phyloP scores from a whole-genome alignment of 441 rosid species.

The Arabidopsis lyrata region DNA sequence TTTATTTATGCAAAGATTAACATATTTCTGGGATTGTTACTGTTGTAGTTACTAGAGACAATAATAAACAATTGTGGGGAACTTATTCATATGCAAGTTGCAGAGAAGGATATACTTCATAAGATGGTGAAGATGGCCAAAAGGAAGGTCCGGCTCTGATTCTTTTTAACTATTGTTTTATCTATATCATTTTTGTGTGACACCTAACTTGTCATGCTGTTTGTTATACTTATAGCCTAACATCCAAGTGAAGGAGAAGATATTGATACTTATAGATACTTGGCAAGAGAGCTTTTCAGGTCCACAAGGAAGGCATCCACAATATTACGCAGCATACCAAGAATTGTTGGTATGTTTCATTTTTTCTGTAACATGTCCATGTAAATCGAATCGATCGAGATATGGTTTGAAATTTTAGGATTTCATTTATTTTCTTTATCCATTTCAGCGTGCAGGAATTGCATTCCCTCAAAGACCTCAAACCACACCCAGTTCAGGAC shows the following conservation, averaged over 20 bases:
- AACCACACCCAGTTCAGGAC: conserved; percentile 77
- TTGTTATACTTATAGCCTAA: conserved; percentile 66
- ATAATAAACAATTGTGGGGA: conserved; percentile 96
- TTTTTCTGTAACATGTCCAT: conserved; percentile 9
- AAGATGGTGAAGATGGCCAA: conserved; percentile 90
- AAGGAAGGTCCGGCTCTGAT: conserved; percentile 72
- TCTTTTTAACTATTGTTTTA: conserved; percentile 13
- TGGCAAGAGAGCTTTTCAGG: conserved; percentile 99
- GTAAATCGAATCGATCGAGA: background rate
- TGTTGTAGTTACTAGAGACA: conserved; percentile 86
- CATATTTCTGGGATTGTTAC: conserved; percentile 18
- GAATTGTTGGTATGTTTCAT: conserved; percentile 81
- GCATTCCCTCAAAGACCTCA: conserved; percentile 87
- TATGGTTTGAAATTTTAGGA: conserved; percentile 4
- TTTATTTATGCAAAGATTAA: background rate
- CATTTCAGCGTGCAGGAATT: conserved; percentile 90
- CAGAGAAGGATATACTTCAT: conserved; percentile 87
- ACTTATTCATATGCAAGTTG: conserved; percentile 94
- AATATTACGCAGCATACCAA: conserved; percentile 91
- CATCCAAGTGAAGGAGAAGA: conserved; percentile 91
- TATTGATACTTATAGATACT: conserved; percentile 81
- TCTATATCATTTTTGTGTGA: conserved; percentile 9
- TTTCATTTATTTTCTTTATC: background rate
- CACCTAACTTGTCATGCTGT: conserved; percentile 37
- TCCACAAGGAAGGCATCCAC: conserved; percentile 92